These are phyloP conservation scores for Trichopus zeylanicus DNA, from an alignment of 116 monocot species.

Conservation along the genomic window DNA sequence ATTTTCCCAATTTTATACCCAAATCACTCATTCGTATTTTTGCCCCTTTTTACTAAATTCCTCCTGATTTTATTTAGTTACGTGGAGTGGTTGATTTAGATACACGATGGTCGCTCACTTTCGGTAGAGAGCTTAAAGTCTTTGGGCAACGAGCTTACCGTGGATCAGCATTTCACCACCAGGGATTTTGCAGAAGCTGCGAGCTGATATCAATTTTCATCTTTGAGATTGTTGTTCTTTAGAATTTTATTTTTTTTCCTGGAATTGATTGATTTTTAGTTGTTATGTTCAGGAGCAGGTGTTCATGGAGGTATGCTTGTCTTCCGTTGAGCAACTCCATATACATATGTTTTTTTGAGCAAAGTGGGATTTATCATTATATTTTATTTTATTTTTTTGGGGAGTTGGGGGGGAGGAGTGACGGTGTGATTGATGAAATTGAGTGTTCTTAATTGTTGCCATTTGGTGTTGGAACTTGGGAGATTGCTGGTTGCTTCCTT, in stretches of 20 bases:
- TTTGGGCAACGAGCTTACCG: conserved; percentile 53
- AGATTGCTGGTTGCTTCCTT: conserved; percentile 43
- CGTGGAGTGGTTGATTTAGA: conserved; percentile 19
- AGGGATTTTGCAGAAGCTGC: conserved; percentile 73
- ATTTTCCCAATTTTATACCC: background rate
- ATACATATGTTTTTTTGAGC: no score
- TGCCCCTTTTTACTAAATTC: no score
- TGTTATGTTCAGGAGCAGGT: conserved; percentile 52
- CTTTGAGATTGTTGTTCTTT: conserved; percentile 6
- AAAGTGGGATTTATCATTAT: no score
- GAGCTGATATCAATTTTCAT: no score
- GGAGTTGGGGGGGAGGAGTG: no score
- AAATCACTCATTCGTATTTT: background rate
- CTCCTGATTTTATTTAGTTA: no score
- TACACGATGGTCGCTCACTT: conserved; percentile 52
- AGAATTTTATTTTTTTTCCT: conserved; percentile 1
- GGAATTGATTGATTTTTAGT: background rate
- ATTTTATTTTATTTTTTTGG: background rate
- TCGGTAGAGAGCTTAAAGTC: conserved; percentile 73
- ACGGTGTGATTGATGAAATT: background rate
- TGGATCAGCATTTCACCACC: conserved; percentile 74
- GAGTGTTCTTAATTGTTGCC: conserved; percentile 33
- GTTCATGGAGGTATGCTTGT: conserved; percentile 71
- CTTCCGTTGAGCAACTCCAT: background rate
- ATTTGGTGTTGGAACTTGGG: conserved; percentile 71